Percentiles rank a stretch among this genome's conserved stretches.
Evolutionary conservation across 441 rosid genomes (phyloP).

Genomic region (Mallotus japonicus): DNA sequence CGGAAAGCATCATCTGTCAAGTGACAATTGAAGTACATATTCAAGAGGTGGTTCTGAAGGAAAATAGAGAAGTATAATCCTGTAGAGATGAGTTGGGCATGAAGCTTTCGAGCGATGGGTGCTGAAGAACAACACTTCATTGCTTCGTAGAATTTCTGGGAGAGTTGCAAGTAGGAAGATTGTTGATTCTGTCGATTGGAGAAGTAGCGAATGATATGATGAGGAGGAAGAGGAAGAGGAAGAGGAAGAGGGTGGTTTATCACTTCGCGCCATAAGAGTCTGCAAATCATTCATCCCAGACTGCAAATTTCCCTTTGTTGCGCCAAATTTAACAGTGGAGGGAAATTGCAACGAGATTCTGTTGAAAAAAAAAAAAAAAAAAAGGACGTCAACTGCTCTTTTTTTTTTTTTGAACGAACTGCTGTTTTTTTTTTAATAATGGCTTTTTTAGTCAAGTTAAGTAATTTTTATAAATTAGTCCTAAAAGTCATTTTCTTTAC

Average conservation of each 20-base stretch:
- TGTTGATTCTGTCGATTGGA: not conserved
- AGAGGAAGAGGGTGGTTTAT: not conserved
- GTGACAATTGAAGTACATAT: constrained; percentile 21
- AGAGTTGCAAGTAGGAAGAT: constrained; percentile 13
- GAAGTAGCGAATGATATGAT: not conserved
- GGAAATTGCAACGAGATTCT: not conserved
- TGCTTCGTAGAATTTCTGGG: constrained; percentile 16
- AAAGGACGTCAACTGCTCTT: no score
- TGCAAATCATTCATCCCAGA: not conserved
- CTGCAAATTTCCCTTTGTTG: not conserved
- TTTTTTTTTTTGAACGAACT: no score
- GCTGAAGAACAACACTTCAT: constrained; percentile 16
- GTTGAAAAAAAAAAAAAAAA: no score
- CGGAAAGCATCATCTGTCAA: constrained; percentile 17
- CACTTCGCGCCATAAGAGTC: not conserved
- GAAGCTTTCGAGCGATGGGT: constrained; percentile 18
- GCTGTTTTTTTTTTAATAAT: no score
- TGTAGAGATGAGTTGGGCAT: constrained; percentile 8
- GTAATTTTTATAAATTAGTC: no score
- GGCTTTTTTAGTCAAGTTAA: no score
- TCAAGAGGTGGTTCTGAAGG: constrained; percentile 20
- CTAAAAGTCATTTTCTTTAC: no score
- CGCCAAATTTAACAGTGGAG: not conserved
- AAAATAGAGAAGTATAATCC: constrained; percentile 15
- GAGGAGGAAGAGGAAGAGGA: not conserved